Evolutionary conservation across 2,329 filamentous ascomycete species (phyloP), one percentile per base, ranked within the genome.

Genomic region (Cadophora sp.): DNA sequence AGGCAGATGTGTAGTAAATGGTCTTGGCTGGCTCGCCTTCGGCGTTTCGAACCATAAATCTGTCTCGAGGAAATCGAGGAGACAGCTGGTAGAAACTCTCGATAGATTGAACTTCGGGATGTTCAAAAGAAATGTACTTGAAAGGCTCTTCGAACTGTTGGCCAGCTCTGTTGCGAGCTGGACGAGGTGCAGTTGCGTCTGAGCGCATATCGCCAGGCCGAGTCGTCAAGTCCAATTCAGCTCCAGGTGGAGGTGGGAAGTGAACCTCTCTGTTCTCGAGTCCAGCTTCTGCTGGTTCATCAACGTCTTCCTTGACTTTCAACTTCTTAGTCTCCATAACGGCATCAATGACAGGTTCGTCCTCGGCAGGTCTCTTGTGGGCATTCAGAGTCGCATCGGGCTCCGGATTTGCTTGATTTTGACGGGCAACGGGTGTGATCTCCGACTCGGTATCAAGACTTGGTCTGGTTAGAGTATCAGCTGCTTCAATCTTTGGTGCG

Each of bases 41-140:
- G 29, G 92, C 92, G 81, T 99, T 99, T 76, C 96, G 92, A 63
- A 99, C 96, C 90, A 99, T 92, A 83, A 96, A 99, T 66, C 95
- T 90, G 79, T 97, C 92, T 26, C 90, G 86, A 0, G 96, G 96
- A 83, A 99, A 99, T 59, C 91, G 90, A 0, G 89, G 80, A 0
- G 93, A 94, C 71, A 98, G 85, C 64, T 91, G 85, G 83, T 98
- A 99, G 82, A 98, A 98, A 2, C 87, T 80, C 75, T 90, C 91
- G 76, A 99, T 95, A 65, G 86, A 85, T 70, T 89, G 79, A 64
- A 99, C 90, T 68, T 96, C 92, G 2, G 89, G 83, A 78, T 97
- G 92, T 29, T 91, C 86, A 0, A 88, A 81, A 9, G 89, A 80
- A 50, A 99, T 86, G 78, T 94, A 99, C 78, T 97, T 97, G 86